Evolutionary conservation across 2,329 filamentous ascomycete genomes (phyloP).

Genomic region (Aspergillus amoenus): DNA sequence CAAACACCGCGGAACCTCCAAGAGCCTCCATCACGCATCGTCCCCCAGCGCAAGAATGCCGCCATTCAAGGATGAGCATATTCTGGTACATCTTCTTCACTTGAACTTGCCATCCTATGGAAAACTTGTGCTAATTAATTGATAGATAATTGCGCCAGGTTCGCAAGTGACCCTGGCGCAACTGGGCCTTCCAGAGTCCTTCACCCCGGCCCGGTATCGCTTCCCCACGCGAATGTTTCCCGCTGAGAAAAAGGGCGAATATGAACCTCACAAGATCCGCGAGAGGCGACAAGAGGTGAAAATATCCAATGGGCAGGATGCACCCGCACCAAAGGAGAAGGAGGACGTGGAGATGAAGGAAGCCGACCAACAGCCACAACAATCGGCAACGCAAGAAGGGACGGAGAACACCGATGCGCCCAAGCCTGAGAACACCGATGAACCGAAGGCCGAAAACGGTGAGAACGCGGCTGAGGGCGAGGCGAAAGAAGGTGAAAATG

Average conservation of each 20-base stretch:
- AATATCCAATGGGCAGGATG: constrained; percentile 11
- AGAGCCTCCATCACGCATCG: constrained; percentile 7
- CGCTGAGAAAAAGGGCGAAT: constrained; percentile 72
- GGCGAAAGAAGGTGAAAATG: constrained; percentile 23
- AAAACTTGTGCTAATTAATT: constrained; percentile 10
- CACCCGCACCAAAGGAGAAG: constrained; percentile 16
- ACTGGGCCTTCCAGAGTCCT: constrained; percentile 82
- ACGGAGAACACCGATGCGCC: constrained; percentile 14
- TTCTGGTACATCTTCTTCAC: constrained; percentile 41
- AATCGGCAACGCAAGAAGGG: constrained; percentile 21
- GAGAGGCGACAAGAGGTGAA: constrained; percentile 41
- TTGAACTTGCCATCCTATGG: not conserved
- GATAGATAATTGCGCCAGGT: constrained; percentile 60
- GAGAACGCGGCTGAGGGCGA: constrained; percentile 16
- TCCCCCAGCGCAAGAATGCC: constrained; percentile 39
- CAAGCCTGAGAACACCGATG: constrained; percentile 25
- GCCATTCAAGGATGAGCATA: constrained; percentile 54
- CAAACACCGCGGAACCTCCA: constrained; percentile 20
- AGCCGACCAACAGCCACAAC: constrained; percentile 17
- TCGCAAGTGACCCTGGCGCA: constrained; percentile 89
- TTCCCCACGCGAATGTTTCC: constrained; percentile 93
- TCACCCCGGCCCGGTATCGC: constrained; percentile 84
- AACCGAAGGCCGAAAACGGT: constrained; percentile 31
- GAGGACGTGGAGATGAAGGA: constrained; percentile 49
- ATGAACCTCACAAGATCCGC: constrained; percentile 78